Evolutionary conservation across 106 monocot species (phyloP).

Genomic region (Phalaenopsis equestris): DNA sequence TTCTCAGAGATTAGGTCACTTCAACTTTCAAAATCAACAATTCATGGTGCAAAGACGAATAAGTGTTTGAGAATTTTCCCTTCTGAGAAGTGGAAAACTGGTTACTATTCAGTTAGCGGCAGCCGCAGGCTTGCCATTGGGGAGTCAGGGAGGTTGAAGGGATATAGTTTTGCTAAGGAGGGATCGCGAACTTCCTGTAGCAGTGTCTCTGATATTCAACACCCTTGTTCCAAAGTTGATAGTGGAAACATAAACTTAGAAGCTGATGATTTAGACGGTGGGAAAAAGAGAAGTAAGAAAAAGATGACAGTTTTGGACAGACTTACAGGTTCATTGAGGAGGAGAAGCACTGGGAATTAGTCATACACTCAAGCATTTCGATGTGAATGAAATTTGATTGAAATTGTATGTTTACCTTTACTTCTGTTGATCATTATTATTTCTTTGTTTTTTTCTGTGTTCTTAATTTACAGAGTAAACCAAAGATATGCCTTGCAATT

Average conservation of each 20-base stretch:
- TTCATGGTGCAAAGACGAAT: not conserved
- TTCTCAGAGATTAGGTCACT: conserved; percentile 3
- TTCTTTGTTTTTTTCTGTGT: not conserved
- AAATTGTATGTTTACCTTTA: not conserved
- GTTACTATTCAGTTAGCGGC: conserved; percentile 1
- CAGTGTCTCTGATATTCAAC: not conserved
- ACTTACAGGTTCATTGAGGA: conserved; percentile 43
- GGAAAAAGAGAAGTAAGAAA: conserved; percentile 21
- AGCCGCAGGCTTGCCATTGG: not conserved
- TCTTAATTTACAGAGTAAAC: not conserved
- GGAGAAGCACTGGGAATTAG: conserved; percentile 37
- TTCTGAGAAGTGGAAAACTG: conserved; percentile 15
- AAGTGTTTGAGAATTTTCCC: conserved; percentile 17
- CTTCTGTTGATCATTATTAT: not conserved
- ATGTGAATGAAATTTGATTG: not conserved
- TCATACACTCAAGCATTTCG: not conserved
- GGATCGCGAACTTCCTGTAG: not conserved
- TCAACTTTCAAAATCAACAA: not conserved
- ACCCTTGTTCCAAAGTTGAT: not conserved
- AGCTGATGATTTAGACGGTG: conserved; percentile 9
- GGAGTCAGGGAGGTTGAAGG: conserved; percentile 9
- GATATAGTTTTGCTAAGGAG: conserved; percentile 3
- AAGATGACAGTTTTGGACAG: conserved; percentile 39
- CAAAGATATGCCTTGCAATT: not conserved
- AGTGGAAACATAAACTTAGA: not conserved